Conservation (phyloP, 371 early-diverging fungal species). For the Lichtheimia ramosa region DNA sequence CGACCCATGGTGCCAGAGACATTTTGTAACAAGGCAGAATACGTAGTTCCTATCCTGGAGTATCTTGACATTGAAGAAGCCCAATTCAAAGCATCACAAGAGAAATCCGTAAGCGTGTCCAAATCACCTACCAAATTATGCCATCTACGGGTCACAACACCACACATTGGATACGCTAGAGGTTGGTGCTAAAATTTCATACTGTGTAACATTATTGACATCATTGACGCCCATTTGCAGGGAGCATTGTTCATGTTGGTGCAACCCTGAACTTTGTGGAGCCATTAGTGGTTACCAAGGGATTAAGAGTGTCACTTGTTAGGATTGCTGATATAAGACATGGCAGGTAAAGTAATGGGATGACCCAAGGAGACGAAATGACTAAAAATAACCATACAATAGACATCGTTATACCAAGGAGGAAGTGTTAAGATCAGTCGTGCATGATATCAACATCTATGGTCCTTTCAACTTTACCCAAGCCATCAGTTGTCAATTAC, state of each 20-base stretch:
- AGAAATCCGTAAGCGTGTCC: constrained; percentile 24
- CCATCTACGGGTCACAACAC: constrained; percentile 26
- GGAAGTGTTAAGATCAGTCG: constrained; percentile 16
- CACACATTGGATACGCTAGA: constrained; percentile 42
- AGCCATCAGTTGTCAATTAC: constrained; percentile 22
- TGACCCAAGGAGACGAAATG: not conserved
- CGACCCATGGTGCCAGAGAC: constrained; percentile 44
- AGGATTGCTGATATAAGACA: constrained; percentile 4
- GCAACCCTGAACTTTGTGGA: not conserved
- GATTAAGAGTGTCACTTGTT: not conserved
- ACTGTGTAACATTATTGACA: not conserved
- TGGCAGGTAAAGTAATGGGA: not conserved
- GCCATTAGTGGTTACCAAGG: constrained; percentile 1
- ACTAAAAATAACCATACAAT: not conserved
- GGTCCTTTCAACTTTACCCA: constrained; percentile 23
- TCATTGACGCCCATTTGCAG: not conserved
- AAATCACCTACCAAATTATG: constrained; percentile 15
- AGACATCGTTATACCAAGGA: constrained; percentile 14
- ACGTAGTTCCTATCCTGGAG: constrained; percentile 39
- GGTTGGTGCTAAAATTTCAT: constrained; percentile 12
- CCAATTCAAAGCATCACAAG: constrained; percentile 24
- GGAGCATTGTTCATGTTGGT: constrained; percentile 3
- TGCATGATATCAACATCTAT: constrained; percentile 18
- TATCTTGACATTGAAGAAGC: constrained; percentile 34
- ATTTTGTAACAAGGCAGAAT: constrained; percentile 35